phyloP scores from a whole-genome alignment of 2,329 filamentous ascomycete genomes.

The Tricladium varicosporioides region DNA sequence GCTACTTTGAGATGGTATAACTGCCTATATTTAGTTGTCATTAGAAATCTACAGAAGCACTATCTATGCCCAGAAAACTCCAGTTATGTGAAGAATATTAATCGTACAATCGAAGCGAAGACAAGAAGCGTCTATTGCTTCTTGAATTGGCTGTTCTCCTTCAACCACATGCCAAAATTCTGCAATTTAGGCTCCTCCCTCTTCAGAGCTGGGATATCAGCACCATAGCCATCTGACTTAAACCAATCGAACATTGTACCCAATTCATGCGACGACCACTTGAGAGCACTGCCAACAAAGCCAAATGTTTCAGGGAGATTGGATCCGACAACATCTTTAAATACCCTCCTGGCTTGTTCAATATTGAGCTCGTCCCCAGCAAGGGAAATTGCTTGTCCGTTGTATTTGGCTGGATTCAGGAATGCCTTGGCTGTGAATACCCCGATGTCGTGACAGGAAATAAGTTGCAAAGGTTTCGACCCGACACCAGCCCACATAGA shows the following conservation, averaged over 20 bases:
- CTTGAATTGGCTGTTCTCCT: constrained; percentile 15
- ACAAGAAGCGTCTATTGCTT: not conserved
- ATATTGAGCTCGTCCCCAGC: constrained; percentile 42
- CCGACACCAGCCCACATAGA: constrained; percentile 38
- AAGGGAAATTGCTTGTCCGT: constrained; percentile 35
- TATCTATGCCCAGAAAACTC: no score
- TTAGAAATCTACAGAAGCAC: no score
- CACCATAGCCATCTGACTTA: constrained; percentile 36
- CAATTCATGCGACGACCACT: constrained; percentile 34
- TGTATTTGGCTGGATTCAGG: constrained; percentile 33
- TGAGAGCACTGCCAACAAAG: constrained; percentile 30
- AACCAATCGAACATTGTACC: constrained; percentile 41
- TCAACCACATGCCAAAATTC: constrained; percentile 22
- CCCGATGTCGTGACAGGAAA: constrained; percentile 40
- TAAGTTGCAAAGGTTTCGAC: constrained; percentile 36
- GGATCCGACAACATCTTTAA: constrained; percentile 33
- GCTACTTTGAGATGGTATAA: no score
- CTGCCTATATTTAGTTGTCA: no score
- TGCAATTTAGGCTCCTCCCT: constrained; percentile 20
- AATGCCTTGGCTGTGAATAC: constrained; percentile 39
- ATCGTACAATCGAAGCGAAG: no score
- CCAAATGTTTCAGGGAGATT: constrained; percentile 33
- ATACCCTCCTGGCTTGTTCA: constrained; percentile 33
- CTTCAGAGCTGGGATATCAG: constrained; percentile 30
- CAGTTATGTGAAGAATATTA: no score